These are phyloP conservation scores for Cajanus cajan DNA, from an alignment of 306 rosid genomes.

Conservation along the genomic window DNA sequence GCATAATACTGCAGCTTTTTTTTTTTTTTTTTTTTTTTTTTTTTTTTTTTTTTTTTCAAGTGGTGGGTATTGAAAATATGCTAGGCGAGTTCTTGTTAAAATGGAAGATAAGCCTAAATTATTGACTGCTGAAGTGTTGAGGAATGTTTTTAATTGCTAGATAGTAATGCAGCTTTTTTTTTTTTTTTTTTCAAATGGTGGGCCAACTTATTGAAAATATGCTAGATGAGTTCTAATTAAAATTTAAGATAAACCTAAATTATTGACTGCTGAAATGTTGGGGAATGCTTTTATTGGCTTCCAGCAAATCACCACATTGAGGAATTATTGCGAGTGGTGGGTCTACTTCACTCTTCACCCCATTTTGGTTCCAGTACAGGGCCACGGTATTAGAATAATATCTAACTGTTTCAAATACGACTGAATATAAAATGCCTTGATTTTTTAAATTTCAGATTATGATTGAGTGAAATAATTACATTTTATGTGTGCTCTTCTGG, in stretches of 20 bases:
- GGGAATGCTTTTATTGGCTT: not conserved
- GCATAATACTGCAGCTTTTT: no score
- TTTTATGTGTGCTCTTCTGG: not conserved
- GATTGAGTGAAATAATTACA: not conserved
- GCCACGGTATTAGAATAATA: not conserved
- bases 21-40: no score
- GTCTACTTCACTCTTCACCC: not conserved
- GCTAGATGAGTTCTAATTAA: not conserved
- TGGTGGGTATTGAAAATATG: no score
- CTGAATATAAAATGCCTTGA: not conserved
- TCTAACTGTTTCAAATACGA: constrained; percentile 2
- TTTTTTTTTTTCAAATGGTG: no score
- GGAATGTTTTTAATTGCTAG: not conserved
- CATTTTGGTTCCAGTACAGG: not conserved
- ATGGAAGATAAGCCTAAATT: not conserved
- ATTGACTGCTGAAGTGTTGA: no score
- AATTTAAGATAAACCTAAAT: not conserved
- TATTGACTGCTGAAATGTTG: not conserved
- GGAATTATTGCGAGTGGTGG: not conserved
- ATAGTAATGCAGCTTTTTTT: no score
- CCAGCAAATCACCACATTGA: not conserved
- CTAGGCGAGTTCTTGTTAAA: no score
- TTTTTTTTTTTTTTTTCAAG: no score
- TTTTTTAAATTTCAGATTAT: not conserved
- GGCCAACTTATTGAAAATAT: no score